phyloP scores from a whole-genome alignment of 78 protist species.

The Chrysochromulina tobinii region DNA sequence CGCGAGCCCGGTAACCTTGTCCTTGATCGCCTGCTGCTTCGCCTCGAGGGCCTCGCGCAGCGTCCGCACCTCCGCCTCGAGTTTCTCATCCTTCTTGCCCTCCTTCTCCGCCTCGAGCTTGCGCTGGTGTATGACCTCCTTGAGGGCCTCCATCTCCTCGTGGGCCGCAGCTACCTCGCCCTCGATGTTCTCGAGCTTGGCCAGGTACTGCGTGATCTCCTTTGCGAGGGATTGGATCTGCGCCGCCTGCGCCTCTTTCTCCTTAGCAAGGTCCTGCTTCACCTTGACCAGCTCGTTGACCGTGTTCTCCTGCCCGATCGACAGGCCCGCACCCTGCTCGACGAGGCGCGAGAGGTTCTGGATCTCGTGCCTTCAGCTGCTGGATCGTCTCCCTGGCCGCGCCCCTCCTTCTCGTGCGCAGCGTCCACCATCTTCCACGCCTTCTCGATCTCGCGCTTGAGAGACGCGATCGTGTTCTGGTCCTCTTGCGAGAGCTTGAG shows the following conservation, averaged over 20 bases:
- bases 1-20: not conserved
- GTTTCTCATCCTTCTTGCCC: not conserved
- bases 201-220: conserved; percentile 35
- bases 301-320: conserved; percentile 74
- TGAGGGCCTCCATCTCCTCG: not conserved
- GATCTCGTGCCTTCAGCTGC: conserved; percentile 76
- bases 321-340: conserved; percentile 82
- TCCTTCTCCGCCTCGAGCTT: not conserved
- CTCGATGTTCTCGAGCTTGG: conserved; percentile 51
- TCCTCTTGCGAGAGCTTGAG: conserved; percentile 79
- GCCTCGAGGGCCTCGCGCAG: not conserved
- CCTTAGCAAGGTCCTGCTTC: conserved; percentile 76
- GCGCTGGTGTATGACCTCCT: not conserved
- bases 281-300: conserved; percentile 74
- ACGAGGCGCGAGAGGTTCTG: conserved; percentile 67
- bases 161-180: conserved; percentile 46
- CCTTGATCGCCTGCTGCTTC: conserved; percentile 47
- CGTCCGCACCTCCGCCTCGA: conserved; percentile 34
- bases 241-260: conserved; percentile 20
- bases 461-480: conserved; percentile 74
- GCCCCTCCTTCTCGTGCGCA: conserved; percentile 79
- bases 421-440: conserved; percentile 88
- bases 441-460: conserved; percentile 84
- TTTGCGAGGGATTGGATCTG: conserved; percentile 15
- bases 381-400: conserved; percentile 82